A percentile compares a stretch with the other conserved stretches of the same genome.
Evolutionary conservation across 2,329 filamentous ascomycete genomes (phyloP).

Genomic region (Aspergillaceae sp.): DNA sequence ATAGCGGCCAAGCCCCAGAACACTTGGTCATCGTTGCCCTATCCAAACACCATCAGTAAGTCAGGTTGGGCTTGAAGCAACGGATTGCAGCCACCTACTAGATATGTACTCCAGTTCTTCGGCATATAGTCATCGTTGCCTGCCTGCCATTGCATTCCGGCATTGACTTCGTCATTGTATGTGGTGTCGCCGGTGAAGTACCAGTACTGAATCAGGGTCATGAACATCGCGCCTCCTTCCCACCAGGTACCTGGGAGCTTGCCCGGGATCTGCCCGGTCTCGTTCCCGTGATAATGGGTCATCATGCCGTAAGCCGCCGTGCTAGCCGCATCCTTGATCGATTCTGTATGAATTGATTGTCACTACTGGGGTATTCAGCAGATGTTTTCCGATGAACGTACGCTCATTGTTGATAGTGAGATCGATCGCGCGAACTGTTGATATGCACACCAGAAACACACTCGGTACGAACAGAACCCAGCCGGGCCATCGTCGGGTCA

Average conservation of each 20-base stretch:
- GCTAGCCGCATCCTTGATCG: constrained; percentile 27
- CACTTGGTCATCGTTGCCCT: constrained; percentile 52
- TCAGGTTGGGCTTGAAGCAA: no score
- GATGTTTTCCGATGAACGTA: neutral
- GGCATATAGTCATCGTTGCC: constrained; percentile 74
- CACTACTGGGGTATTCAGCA: no score
- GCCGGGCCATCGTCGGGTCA: no score
- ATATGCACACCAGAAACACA: neutral
- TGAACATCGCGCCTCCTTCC: constrained; percentile 66
- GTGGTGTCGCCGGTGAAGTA: constrained; percentile 65
- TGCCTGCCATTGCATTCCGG: constrained; percentile 66
- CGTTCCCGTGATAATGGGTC: constrained; percentile 28
- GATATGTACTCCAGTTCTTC: constrained; percentile 40
- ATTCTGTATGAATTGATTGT: constrained; percentile 11
- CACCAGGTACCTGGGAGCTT: constrained; percentile 42
- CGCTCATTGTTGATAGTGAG: neutral
- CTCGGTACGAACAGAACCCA: no score
- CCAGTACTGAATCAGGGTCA: constrained; percentile 72
- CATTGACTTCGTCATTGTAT: constrained; percentile 59
- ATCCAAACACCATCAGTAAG: no score
- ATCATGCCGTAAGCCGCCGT: constrained; percentile 33
- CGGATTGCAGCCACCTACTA: constrained; percentile 7
- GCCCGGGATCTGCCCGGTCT: constrained; percentile 33
- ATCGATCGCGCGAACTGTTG: neutral
- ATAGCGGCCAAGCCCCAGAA: constrained; percentile 80